phyloP scores from a whole-genome alignment of 2,329 filamentous ascomycete genomes.

The Phaeosphaeria sp. region DNA sequence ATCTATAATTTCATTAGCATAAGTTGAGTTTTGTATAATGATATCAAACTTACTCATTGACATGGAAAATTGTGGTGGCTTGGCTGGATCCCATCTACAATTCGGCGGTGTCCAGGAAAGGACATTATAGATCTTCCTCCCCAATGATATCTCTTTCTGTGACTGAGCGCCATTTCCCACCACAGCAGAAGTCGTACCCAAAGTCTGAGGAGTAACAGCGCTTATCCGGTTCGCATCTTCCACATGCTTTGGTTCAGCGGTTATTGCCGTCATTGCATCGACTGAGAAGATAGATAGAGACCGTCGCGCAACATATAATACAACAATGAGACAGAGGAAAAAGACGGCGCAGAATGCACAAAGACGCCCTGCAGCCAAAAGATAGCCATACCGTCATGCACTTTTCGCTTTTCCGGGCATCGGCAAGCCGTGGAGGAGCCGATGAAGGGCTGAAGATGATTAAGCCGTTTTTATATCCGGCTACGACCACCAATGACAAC shows the following conservation, averaged over 20 bases:
- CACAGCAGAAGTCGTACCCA: neutral
- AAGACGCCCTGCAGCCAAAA: neutral
- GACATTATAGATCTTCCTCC: conserved; percentile 32
- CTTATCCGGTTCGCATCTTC: neutral
- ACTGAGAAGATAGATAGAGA: neutral
- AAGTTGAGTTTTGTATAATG: neutral
- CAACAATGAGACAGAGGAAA: neutral
- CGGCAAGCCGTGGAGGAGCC: conserved; percentile 1
- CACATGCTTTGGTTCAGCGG: neutral
- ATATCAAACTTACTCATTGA: conserved; percentile 55
- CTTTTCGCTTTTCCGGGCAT: conserved; percentile 8
- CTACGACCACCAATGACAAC: neutral
- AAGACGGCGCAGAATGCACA: neutral
- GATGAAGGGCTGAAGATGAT: neutral
- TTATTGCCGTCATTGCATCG: neutral
- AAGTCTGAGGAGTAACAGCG: neutral
- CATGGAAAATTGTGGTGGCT: conserved; percentile 72
- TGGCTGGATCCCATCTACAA: conserved; percentile 71
- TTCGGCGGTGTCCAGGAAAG: conserved; percentile 68
- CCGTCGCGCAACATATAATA: neutral
- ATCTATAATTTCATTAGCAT: conserved; percentile 42
- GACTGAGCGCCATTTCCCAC: neutral
- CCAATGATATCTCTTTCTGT: conserved; percentile 12
- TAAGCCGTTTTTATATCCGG: conserved; percentile 2
- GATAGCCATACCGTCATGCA: conserved; percentile 2